These are phyloP conservation scores for Magnusiomyces magnusii DNA, from an alignment of 1,139 yeast species.

Conservation along the genomic window DNA sequence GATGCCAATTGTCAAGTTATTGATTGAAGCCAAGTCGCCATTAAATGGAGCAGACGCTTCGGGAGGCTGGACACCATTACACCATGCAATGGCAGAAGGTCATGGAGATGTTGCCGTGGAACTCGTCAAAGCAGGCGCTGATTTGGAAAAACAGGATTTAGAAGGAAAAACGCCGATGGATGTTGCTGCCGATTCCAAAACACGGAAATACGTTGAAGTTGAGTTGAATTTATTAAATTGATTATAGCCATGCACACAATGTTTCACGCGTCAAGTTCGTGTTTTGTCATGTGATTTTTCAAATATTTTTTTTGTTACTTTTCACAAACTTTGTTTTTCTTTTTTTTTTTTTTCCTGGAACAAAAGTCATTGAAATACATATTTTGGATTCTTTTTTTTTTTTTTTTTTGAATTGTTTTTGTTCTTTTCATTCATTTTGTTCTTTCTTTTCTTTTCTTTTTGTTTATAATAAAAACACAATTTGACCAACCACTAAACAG, in stretches of 20 bases:
- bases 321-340: neutral
- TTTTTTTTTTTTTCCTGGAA: neutral
- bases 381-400: neutral
- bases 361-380: neutral
- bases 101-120: conserved; percentile 67
- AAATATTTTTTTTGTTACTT: neutral
- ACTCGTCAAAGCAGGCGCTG: conserved; percentile 63
- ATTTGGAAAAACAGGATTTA: conserved; percentile 39
- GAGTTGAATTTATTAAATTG: too few species aligned
- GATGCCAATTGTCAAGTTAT: conserved; percentile 43
- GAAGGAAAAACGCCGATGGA: conserved; percentile 54
- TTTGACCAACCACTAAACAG: neutral
- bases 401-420: too few species aligned
- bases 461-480: too few species aligned
- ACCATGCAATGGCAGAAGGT: conserved; percentile 91
- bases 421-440: neutral
- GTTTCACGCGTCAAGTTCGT: neutral
- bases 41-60: conserved; percentile 58
- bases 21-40: conserved; percentile 49
- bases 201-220: conserved; percentile 2
- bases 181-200: conserved; percentile 53
- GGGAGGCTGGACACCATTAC: conserved; percentile 87
- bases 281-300: neutral
- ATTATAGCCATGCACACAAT: too few species aligned
- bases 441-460: neutral